Conservation (phyloP, 331 rosid species). For the Arachis monticola region DNA sequence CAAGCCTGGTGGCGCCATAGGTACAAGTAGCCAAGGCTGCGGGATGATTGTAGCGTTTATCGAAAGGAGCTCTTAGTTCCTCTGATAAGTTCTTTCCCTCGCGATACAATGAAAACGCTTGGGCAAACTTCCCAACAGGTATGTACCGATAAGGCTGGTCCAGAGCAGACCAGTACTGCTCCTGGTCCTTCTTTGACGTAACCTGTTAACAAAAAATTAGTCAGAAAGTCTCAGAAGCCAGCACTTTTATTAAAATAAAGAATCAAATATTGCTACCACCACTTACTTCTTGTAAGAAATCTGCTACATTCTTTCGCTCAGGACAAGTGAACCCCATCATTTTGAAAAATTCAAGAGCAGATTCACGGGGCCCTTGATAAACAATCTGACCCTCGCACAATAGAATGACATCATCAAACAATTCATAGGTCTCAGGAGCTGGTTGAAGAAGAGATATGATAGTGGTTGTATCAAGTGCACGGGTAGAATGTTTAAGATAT, state of each 20-base stretch:
- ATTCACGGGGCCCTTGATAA: constrained; percentile 86
- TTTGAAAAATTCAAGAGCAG: constrained; percentile 77
- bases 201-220: constrained; percentile 59
- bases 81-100: constrained; percentile 73
- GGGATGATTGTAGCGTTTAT: constrained; percentile 85
- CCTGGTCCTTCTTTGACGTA: constrained; percentile 94
- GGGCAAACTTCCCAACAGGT: constrained; percentile 79
- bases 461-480: constrained; percentile 87
- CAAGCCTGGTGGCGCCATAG: constrained; percentile 66
- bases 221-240: neutral
- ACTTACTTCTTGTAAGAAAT: constrained; percentile 96
- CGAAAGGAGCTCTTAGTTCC: constrained; percentile 72
- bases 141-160: constrained; percentile 78
- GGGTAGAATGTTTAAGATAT: constrained; percentile 89
- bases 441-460: constrained; percentile 97
- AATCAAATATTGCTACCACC: constrained; percentile 12
- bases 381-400: constrained; percentile 94
- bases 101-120: constrained; percentile 71
- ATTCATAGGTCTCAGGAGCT: constrained; percentile 96
- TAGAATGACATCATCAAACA: constrained; percentile 94
- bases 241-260: neutral
- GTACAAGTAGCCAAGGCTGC: constrained; percentile 84
- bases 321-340: constrained; percentile 93
- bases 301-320: constrained; percentile 92
- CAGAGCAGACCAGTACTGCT: constrained; percentile 89